Base-by-base conservation (phyloP, 164 flowering plant species). In the Malania oleifera region DNA sequence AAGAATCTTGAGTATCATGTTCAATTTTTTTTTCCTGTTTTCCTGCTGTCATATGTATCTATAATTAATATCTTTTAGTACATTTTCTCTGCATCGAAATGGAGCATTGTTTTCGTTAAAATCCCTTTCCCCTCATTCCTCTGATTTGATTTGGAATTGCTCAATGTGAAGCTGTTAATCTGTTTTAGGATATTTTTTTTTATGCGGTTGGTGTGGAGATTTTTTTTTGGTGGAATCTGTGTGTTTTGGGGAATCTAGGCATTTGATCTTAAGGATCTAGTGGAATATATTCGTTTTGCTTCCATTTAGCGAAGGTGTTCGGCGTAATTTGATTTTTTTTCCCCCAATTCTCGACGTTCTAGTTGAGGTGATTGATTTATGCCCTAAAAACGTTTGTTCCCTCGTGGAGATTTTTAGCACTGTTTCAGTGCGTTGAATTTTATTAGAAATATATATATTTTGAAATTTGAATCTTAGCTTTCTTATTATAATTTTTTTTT, bases 141-240 rank as follows among this genome's bases (percentile, higher is more conserved):
- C 45, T 63, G 56, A 24, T 56, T 48, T 7, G 45, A 57, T 27
- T 57, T 4, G 19, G 34, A 54, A 57, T 35, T 63, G 67, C 66
- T 66, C 64, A 43, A 49, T 49, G 63, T 31, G 11, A 27, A 29
- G 43, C 29, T 6, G n/a, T 17, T 39, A 35, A n/a, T 27, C 23
- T 65, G 58, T 47, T 37, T 38, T 44, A 9, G 53, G 20, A 1
- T 8, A 2, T 6, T 20, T 20, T 6, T 23, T 18, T 50, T 59
- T 22, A 6, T 46, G 26, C 20, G 26, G 2, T n/a, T 59, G 59
- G 24, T 38, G 40, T 51, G 58, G 44, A 29, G 45, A 29, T 43
- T n/a, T 49, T 29, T 23, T 24, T 1, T 3, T n/a, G 14, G 44
- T 4, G 4, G 46, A 43, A 43, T 43, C 46, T 43, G 20, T 1